A percentile compares a stretch with the other conserved stretches of the same genome.
These are phyloP conservation scores for Rhipidocladum racemiflorum DNA, from an alignment of 176 grass and related monocot genomes.

Conservation along the genomic window DNA sequence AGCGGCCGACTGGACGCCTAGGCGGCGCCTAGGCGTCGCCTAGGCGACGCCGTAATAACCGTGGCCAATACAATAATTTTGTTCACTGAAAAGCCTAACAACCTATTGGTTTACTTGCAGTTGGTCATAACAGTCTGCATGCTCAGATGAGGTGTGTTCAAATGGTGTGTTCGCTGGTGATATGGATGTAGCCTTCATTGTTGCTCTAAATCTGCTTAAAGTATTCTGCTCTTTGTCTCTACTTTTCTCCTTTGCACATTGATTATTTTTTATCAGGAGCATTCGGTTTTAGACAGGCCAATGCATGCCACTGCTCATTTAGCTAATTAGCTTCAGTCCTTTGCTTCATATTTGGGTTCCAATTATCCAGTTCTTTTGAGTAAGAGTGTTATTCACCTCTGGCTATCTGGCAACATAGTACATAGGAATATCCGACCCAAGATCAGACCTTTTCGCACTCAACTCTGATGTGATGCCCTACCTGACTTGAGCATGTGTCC, in stretches of 20 bases:
- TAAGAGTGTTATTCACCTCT: no score
- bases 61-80: no score
- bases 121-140: background rate
- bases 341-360: background rate
- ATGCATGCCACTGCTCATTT: background rate
- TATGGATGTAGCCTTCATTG: no score
- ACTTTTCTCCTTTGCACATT: background rate
- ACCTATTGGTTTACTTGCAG: background rate
- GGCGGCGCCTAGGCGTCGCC: no score
- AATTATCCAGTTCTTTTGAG: background rate
- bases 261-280: background rate
- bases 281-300: background rate
- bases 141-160: background rate
- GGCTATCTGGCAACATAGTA: no score
- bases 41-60: no score
- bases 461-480: background rate
- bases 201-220: no score
- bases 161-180: background rate
- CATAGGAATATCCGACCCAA: background rate
- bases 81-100: background rate
- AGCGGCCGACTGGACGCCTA: no score
- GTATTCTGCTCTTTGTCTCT: background rate
- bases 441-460: background rate
- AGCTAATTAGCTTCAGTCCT: background rate
- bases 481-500: no score